Evolutionary conservation across 106 monocot species (phyloP), one percentile per base, ranked within the genome.

Genomic region (Platanthera zijinensis): DNA sequence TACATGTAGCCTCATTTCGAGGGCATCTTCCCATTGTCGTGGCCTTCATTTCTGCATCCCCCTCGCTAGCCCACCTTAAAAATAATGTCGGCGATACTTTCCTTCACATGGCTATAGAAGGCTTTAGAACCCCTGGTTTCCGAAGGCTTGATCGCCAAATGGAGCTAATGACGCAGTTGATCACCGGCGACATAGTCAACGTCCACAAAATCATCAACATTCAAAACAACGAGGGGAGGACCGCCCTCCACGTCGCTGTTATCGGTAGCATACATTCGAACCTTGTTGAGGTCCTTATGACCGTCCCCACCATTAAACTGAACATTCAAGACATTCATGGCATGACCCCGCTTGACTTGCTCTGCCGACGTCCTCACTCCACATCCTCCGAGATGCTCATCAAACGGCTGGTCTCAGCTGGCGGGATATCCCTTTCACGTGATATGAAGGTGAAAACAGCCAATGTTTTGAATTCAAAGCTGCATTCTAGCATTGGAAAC

Each of bases 41-140:
- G 32, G 80, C 86, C 51, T 70, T 95, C 52, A 18, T 95, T 9
- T n/a, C 52, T n/a, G 83, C 84, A n/a, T 87, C 84, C 8, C 84
- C 91, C 6, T 80, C 82, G 21, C 84, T 78, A 5, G 64, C 84
- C 8, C 51, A 18, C 30, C 69, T 69, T 49, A 84, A 75, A 63
- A 95, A 95, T 52, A 73, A 86, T 19, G 75, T n/a, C 12, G 95
- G 91, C 3, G 83, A 91, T 76, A 95, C 89, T 5, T 91, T 89
- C 51, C 91, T 95, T 74, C 95, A 95, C 64, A 81, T 91, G 84
- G 89, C 87, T 3, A 80, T 95, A 73, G 80, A 84, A 30, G 91
- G 91, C 18, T 95, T 95, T 70, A 80, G 85, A 78, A 87, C 89
- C 48, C 81, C 85, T 17, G 95, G 89, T 71, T 95, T 95, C 73